Evolutionary conservation across 257 asterid genomes (phyloP).

Genomic region (Misopates orontium): DNA sequence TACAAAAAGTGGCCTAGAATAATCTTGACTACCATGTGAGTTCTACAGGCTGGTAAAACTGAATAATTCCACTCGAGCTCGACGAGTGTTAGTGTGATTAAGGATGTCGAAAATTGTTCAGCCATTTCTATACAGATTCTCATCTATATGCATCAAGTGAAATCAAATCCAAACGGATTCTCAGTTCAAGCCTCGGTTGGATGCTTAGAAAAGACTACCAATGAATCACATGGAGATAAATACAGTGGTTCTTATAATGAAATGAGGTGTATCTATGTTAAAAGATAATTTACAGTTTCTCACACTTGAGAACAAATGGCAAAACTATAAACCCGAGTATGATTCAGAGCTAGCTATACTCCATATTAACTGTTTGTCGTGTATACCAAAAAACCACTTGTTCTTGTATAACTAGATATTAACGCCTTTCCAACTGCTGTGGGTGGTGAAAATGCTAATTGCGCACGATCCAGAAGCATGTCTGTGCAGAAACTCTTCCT

Average conservation of each 20-base stretch:
- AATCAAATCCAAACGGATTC: constrained; percentile 9
- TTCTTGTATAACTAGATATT: constrained; percentile 57
- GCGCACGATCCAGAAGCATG: constrained; percentile 35
- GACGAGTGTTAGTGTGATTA: too few species aligned
- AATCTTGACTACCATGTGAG: too few species aligned
- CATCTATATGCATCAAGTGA: constrained; percentile 10
- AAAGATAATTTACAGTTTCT: background rate
- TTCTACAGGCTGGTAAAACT: too few species aligned
- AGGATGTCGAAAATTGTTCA: too few species aligned
- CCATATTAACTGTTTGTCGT: constrained; percentile 38
- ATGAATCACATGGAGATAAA: background rate
- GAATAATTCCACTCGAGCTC: too few species aligned
- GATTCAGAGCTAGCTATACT: constrained; percentile 28
- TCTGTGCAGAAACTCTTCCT: constrained; percentile 65
- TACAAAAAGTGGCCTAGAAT: background rate
- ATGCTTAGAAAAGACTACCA: background rate
- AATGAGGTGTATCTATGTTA: background rate
- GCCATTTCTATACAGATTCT: constrained; percentile 14
- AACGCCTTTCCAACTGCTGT: constrained; percentile 63
- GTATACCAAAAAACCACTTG: constrained; percentile 58
- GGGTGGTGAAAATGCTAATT: constrained; percentile 78
- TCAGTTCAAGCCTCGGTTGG: background rate
- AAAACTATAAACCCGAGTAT: constrained; percentile 6
- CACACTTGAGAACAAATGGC: background rate
- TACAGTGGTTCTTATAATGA: constrained; percentile 6